A percentile compares a stretch with the other conserved stretches of the same genome.
Evolutionary conservation across 2,329 filamentous ascomycete species (phyloP).

Genomic region (Xylaria sp.): DNA sequence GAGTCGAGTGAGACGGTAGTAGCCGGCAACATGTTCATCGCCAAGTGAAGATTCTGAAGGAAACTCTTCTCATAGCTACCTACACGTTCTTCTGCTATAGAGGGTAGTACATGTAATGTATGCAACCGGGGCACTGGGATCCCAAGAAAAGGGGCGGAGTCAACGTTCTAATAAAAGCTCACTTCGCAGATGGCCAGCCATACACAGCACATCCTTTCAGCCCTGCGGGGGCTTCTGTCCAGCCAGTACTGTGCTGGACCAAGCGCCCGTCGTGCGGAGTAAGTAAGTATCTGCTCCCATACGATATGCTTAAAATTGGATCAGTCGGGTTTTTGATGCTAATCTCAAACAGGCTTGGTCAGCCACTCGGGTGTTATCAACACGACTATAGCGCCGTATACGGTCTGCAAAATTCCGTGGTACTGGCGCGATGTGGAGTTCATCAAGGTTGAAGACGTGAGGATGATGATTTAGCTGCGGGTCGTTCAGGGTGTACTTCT

Average conservation of each 20-base stretch:
- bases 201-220: slow-evolving; percentile 6
- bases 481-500: too few relatives aligned
- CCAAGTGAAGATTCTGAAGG: not conserved
- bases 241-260: not conserved
- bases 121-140: not conserved
- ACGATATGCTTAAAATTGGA: slow-evolving; percentile 23
- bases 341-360: slow-evolving; percentile 25
- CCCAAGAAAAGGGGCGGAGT: slow-evolving; percentile 3
- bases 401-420: slow-evolving; percentile 2
- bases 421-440: slow-evolving; percentile 15
- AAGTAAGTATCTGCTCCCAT: too few relatives aligned
- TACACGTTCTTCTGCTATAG: not conserved
- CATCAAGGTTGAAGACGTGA: slow-evolving; percentile 13
- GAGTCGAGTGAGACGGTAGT: not conserved
- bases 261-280: not conserved
- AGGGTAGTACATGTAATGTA: too few relatives aligned
- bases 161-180: not conserved
- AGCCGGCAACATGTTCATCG: not conserved
- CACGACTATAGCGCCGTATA: not conserved
- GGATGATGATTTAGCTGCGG: slow-evolving; percentile 14
- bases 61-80: not conserved
- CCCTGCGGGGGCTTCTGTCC: slow-evolving; percentile 20
- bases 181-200: not conserved
- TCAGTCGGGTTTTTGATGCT: not conserved
- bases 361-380: not conserved